Evolutionary conservation across 345 rosid genomes (phyloP).

Genomic region (Hibiscus trionum): DNA sequence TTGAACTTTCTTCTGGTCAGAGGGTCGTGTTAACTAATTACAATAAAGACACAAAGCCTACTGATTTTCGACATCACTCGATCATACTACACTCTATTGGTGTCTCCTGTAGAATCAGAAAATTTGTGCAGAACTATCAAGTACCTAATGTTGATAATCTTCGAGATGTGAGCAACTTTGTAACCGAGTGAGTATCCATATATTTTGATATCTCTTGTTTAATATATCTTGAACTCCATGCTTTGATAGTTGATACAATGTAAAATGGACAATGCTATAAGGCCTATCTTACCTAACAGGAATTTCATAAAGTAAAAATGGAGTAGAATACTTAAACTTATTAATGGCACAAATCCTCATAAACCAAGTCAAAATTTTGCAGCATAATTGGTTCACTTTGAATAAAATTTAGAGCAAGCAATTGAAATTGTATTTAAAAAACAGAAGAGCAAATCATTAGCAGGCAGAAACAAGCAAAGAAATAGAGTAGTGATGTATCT

Average conservation of each 20-base stretch:
- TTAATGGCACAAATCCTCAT: neutral
- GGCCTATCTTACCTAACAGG: neutral
- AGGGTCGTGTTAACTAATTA: conserved; percentile 74
- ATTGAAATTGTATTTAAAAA: neutral
- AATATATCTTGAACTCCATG: neutral
- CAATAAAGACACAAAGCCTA: conserved; percentile 71
- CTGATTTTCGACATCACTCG: conserved; percentile 78
- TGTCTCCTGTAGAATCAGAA: conserved; percentile 69
- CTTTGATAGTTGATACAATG: neutral
- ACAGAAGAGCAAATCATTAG: neutral
- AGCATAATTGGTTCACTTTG: neutral
- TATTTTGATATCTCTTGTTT: neutral
- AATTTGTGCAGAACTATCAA: conserved; percentile 77
- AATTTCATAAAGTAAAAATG: neutral
- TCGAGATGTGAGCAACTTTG: conserved; percentile 79
- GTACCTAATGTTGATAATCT: conserved; percentile 75
- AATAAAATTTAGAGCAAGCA: neutral
- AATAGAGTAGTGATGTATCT: neutral
- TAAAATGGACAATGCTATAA: neutral
- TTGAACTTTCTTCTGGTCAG: conserved; percentile 83
- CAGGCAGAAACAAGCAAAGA: neutral
- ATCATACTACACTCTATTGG: conserved; percentile 79
- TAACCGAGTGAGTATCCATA: conserved; percentile 42
- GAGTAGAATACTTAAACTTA: neutral
- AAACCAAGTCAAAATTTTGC: neutral